A percentile compares a stretch with the other conserved stretches of the same genome.
Evolutionary conservation across 345 rosid species (phyloP).

Genomic region (Lagerstroemia speciosa): DNA sequence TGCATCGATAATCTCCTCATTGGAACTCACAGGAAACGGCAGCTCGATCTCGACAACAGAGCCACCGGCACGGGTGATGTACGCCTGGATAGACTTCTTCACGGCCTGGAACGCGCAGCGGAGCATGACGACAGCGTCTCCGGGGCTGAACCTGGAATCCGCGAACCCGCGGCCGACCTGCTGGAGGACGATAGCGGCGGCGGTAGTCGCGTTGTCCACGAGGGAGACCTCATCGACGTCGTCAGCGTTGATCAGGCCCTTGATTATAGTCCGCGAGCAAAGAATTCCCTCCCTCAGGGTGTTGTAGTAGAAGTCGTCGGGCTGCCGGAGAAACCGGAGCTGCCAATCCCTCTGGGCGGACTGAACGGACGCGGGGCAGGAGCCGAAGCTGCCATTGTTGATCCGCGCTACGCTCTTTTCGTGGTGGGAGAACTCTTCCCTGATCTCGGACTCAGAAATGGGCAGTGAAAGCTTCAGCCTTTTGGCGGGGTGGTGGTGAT

Average conservation of each 20-base stretch:
- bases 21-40: constrained; percentile 71
- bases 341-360: constrained; percentile 60
- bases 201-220: constrained; percentile 92
- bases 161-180: constrained; percentile 55
- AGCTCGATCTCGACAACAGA: constrained; percentile 69
- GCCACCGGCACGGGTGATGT: constrained; percentile 79
- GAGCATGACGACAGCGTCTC: constrained; percentile 76
- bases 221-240: constrained; percentile 64
- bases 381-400: constrained; percentile 93
- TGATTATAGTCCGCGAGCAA: constrained; percentile 43
- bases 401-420: constrained; percentile 49
- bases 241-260: constrained; percentile 57
- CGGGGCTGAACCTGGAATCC: constrained; percentile 47
- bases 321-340: constrained; percentile 62
- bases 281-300: constrained; percentile 42
- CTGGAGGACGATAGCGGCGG: constrained; percentile 78
- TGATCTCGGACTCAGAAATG: constrained; percentile 38
- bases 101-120: constrained; percentile 80
- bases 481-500: constrained; percentile 25
- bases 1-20: constrained; percentile 46
- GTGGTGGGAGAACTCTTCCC: constrained; percentile 73
- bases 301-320: constrained; percentile 68
- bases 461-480: constrained; percentile 21
- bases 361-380: constrained; percentile 60
- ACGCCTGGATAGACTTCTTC: constrained; percentile 83